phyloP scores from a whole-genome alignment of 106 monocot species.

The Dioscorea dumetorum region DNA sequence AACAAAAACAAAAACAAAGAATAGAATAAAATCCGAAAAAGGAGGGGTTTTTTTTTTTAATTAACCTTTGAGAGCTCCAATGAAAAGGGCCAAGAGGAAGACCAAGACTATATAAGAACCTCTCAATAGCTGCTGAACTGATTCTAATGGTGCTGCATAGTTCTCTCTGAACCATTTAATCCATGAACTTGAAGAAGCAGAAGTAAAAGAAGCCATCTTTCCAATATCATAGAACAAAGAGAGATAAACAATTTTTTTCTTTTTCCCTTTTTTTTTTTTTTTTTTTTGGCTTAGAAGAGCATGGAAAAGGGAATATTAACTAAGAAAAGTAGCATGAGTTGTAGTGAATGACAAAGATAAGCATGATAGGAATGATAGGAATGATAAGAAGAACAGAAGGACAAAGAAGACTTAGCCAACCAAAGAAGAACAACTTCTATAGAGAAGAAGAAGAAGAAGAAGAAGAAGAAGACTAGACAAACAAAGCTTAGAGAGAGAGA shows the following conservation, averaged over 20 bases:
- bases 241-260: neutral
- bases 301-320: too few species aligned
- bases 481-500: neutral
- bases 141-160: slow-evolving; percentile 25
- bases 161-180: slow-evolving; percentile 18
- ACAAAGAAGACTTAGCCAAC: too few species aligned
- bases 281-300: too few species aligned
- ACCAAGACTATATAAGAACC: slow-evolving; percentile 49
- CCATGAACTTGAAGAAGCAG: neutral
- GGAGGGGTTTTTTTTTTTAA: neutral
- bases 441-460: neutral
- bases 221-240: neutral
- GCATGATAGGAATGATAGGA: too few species aligned
- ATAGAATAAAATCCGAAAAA: neutral
- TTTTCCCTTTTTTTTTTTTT: too few species aligned
- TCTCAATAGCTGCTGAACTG: slow-evolving; percentile 17
- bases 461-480: neutral
- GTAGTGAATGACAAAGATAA: too few species aligned
- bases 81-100: slow-evolving; percentile 65
- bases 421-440: too few species aligned
- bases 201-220: neutral
- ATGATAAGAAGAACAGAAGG: too few species aligned
- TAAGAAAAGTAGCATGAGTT: too few species aligned
- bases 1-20: slow-evolving; percentile 4
- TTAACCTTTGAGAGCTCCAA: slow-evolving; percentile 79